Conservation (phyloP, 139 green algal species). For the Chlamydomonas schloesseri region DNA sequence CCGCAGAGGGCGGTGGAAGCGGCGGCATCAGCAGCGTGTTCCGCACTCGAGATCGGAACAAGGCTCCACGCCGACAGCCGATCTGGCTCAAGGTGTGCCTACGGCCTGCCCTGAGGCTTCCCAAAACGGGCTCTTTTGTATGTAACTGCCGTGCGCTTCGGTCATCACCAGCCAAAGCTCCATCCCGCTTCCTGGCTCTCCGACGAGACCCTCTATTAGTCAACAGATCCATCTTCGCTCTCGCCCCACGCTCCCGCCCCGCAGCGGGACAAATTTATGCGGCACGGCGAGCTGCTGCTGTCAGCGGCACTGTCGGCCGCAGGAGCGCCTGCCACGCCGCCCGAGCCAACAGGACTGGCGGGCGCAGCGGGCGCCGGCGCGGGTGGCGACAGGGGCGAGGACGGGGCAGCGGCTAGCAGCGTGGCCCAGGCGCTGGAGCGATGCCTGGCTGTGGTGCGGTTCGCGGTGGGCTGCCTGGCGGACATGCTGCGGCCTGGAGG, state of each 20-base stretch:
- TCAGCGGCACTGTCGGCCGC: not conserved
- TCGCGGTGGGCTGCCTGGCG: slow-evolving; percentile 24
- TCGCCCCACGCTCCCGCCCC: too few relatives aligned
- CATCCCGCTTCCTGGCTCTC: too few relatives aligned
- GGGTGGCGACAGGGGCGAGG: too few relatives aligned
- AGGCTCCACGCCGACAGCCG: not conserved
- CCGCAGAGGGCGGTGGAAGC: too few relatives aligned
- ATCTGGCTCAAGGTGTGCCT: slow-evolving; percentile 37
- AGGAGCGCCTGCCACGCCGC: too few relatives aligned
- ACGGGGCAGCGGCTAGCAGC: not conserved
- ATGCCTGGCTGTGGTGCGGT: slow-evolving; percentile 43
- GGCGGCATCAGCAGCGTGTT: not conserved
- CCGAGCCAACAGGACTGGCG: too few relatives aligned
- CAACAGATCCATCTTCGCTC: too few relatives aligned
- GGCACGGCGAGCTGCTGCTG: slow-evolving; percentile 40
- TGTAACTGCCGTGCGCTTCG: not conserved
- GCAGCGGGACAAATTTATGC: slow-evolving; percentile 52
- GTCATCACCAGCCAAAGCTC: too few relatives aligned
- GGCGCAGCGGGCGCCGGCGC: too few relatives aligned
- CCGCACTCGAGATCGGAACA: not conserved
- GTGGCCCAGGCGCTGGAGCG: slow-evolving; percentile 46
- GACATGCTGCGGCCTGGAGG: slow-evolving; percentile 46
- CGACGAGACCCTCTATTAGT: too few relatives aligned
- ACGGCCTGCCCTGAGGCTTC: not conserved
- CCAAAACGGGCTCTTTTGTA: not conserved